These are phyloP conservation scores for Macrocybe gigantea DNA, from an alignment of 768 basidiomycete species.

Conservation along the genomic window DNA sequence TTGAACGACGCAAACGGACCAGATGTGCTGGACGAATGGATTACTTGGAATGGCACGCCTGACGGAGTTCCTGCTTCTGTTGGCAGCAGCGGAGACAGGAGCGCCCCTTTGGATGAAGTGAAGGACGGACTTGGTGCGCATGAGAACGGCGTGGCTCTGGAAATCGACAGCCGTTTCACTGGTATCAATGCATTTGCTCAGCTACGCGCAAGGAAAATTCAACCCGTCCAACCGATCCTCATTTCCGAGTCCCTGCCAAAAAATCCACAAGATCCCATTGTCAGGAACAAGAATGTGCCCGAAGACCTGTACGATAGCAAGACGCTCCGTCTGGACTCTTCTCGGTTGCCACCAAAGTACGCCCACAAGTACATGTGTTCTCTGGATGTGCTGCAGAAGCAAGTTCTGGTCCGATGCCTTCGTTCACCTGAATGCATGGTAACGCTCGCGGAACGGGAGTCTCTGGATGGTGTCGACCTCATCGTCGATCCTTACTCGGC, in stretches of 20 bases:
- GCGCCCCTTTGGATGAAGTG: neutral
- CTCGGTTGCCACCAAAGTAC: slow-evolving; percentile 21
- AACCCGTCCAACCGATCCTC: slow-evolving; percentile 3
- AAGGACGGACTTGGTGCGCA: neutral
- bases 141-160: neutral
- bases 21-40: too few species aligned
- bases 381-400: slow-evolving; percentile 63
- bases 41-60: too few species aligned
- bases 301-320: slow-evolving; percentile 23
- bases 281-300: slow-evolving; percentile 3
- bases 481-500: slow-evolving; percentile 61
- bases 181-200: slow-evolving; percentile 32
- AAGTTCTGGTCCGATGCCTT: slow-evolving; percentile 49
- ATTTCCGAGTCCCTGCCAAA: slow-evolving; percentile 2
- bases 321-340: slow-evolving; percentile 38
- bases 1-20: too few species aligned
- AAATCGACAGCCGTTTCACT: slow-evolving; percentile 20
- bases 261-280: neutral
- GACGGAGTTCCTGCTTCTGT: too few species aligned
- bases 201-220: slow-evolving; percentile 32
- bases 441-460: slow-evolving; percentile 59
- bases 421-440: slow-evolving; percentile 37
- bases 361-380: slow-evolving; percentile 67
- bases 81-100: neutral
- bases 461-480: slow-evolving; percentile 56